Evolutionary conservation across 2,329 filamentous ascomycete genomes (phyloP).

Genomic region (Neocucurbitaria cava): DNA sequence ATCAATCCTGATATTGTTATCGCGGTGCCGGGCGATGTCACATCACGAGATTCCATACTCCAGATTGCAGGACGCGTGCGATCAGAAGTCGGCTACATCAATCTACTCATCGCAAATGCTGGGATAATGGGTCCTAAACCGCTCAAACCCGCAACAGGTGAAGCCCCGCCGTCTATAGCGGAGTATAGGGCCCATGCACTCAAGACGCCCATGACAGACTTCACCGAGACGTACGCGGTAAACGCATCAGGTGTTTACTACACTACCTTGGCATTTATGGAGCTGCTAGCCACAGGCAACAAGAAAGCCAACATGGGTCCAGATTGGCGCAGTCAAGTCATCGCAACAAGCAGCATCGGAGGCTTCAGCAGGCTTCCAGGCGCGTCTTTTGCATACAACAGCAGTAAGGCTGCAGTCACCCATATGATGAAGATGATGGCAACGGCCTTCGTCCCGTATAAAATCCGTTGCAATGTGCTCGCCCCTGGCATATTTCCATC

Average conservation of each 20-base stretch:
- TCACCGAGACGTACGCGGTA: constrained; percentile 49
- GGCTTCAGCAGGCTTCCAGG: constrained; percentile 9
- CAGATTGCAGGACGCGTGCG: constrained; percentile 15
- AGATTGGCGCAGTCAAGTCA: constrained; percentile 24
- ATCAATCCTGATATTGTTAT: constrained; percentile 22
- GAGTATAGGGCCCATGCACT: constrained; percentile 28
- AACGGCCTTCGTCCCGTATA: constrained; percentile 49
- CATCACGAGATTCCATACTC: constrained; percentile 18
- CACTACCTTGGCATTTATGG: constrained; percentile 51
- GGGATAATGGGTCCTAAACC: constrained; percentile 29
- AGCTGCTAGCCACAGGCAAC: constrained; percentile 51
- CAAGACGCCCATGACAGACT: constrained; percentile 27
- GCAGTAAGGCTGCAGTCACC: constrained; percentile 55
- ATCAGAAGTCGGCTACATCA: constrained; percentile 21
- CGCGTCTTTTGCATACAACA: constrained; percentile 29
- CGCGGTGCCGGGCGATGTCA: constrained; percentile 28
- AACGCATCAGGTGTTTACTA: constrained; percentile 52
- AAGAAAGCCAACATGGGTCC: constrained; percentile 14
- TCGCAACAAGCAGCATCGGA: constrained; percentile 18
- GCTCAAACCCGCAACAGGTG: constrained; percentile 17
- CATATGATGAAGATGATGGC: constrained; percentile 60
- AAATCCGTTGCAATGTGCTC: constrained; percentile 59
- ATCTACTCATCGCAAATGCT: constrained; percentile 34
- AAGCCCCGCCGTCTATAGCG: constrained; percentile 14
- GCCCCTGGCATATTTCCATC: constrained; percentile 51